Conservation (phyloP, 148 eudicot genomes). For the Fallopia convolvulus region DNA sequence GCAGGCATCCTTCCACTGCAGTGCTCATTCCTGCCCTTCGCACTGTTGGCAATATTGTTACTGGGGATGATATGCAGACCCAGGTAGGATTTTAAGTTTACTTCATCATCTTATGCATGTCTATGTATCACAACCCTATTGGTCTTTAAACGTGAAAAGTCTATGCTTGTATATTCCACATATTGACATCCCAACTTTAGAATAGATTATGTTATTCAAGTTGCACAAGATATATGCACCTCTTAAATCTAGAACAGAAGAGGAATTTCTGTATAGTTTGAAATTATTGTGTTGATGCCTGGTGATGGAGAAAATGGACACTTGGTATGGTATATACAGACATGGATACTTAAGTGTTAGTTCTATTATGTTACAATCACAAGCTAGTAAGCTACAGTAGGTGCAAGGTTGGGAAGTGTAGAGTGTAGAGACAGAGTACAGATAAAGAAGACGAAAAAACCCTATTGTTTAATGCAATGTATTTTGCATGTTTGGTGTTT, state of each 20-base stretch:
- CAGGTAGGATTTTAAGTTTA: conserved; percentile 23
- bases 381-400: background rate
- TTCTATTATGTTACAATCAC: background rate
- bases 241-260: background rate
- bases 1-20: conserved; percentile 37
- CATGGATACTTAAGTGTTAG: background rate
- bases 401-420: background rate
- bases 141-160: background rate
- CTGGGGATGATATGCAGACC: conserved; percentile 39
- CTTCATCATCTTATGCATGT: background rate
- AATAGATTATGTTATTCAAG: background rate
- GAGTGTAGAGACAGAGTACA: background rate
- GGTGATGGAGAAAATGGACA: background rate
- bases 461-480: background rate
- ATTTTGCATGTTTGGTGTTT: background rate
- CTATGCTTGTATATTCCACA: background rate
- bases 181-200: background rate
- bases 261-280: background rate
- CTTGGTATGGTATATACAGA: background rate
- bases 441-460: background rate
- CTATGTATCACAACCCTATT: background rate
- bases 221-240: background rate
- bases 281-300: background rate
- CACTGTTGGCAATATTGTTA: conserved; percentile 44
- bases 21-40: conserved; percentile 49